Conservation (phyloP, 2,329 filamentous ascomycete genomes). For the Ophiosphaerella korrae region DNA sequence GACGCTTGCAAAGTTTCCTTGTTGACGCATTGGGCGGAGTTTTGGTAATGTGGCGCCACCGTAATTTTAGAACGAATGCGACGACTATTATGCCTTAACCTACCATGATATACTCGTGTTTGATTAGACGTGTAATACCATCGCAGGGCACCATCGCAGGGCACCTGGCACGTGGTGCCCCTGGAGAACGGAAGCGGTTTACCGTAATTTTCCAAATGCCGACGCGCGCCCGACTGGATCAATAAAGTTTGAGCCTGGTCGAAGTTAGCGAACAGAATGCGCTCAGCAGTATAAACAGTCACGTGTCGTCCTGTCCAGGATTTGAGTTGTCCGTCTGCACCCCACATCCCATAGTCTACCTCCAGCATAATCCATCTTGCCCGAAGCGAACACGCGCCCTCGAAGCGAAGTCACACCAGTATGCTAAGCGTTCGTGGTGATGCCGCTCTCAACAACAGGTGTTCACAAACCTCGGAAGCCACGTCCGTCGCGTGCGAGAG, state of each 20-base stretch:
- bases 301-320: slow-evolving; percentile 1
- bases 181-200: no score
- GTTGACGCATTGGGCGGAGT: slow-evolving; percentile 29
- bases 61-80: slow-evolving; percentile 13
- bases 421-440: slow-evolving; percentile 29
- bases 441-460: slow-evolving; percentile 34
- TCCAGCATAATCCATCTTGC: slow-evolving; percentile 6
- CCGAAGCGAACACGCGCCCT: slow-evolving; percentile 29
- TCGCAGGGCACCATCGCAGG: no score
- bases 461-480: slow-evolving; percentile 41
- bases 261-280: not conserved
- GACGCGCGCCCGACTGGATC: not conserved
- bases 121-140: no score
- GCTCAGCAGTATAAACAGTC: not conserved
- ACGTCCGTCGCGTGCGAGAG: slow-evolving; percentile 51
- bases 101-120: not conserved
- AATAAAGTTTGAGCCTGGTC: no score
- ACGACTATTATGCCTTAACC: not conserved
- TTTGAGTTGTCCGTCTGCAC: slow-evolving; percentile 9
- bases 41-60: slow-evolving; percentile 4
- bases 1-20: not conserved
- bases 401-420: slow-evolving; percentile 33
- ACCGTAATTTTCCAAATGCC: not conserved
- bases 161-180: no score
- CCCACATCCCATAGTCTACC: slow-evolving; percentile 6